phyloP scores from a whole-genome alignment of 176 grass and related monocot genomes.

The Tillandsia leiboldiana region DNA sequence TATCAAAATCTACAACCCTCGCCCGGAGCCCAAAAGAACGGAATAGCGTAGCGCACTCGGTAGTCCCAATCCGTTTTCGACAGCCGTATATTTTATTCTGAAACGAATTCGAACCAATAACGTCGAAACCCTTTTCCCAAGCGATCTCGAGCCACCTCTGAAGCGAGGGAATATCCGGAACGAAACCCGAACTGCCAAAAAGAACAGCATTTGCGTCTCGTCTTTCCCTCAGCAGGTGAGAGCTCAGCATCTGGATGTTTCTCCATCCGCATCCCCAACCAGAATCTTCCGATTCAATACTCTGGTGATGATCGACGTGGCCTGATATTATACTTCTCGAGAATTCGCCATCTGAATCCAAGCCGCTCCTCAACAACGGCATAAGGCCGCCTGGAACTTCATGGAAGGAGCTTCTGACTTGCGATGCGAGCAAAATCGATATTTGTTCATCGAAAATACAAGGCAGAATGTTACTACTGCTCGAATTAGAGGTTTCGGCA shows the following conservation, averaged over 20 bases:
- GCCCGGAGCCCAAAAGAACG: conserved; percentile 76
- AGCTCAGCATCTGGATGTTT: conserved; percentile 89
- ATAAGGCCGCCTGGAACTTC: conserved; percentile 54
- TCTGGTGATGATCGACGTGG: conserved; percentile 72
- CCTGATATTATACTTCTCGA: conserved; percentile 56
- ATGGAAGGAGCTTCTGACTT: conserved; percentile 42
- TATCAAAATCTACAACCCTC: conserved; percentile 92
- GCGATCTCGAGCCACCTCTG: conserved; percentile 95
- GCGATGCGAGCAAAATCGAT: conserved; percentile 29
- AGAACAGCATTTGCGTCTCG: conserved; percentile 42
- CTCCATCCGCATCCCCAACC: conserved; percentile 98
- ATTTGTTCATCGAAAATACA: conserved; percentile 31
- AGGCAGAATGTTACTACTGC: neutral
- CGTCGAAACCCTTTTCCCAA: conserved; percentile 68
- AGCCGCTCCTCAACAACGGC: conserved; percentile 44
- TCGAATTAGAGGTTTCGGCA: conserved; percentile 42
- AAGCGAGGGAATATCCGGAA: conserved; percentile 84
- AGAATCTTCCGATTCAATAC: conserved; percentile 51
- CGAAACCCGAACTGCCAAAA: conserved; percentile 69
- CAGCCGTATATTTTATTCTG: conserved; percentile 54
- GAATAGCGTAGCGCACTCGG: conserved; percentile 68
- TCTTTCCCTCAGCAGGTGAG: conserved; percentile 59
- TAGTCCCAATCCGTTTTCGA: conserved; percentile 75
- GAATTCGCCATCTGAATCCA: conserved; percentile 44
- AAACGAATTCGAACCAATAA: conserved; percentile 43